phyloP scores from a whole-genome alignment of 2,329 filamentous ascomycete species.

The Pezicula carpinea region DNA sequence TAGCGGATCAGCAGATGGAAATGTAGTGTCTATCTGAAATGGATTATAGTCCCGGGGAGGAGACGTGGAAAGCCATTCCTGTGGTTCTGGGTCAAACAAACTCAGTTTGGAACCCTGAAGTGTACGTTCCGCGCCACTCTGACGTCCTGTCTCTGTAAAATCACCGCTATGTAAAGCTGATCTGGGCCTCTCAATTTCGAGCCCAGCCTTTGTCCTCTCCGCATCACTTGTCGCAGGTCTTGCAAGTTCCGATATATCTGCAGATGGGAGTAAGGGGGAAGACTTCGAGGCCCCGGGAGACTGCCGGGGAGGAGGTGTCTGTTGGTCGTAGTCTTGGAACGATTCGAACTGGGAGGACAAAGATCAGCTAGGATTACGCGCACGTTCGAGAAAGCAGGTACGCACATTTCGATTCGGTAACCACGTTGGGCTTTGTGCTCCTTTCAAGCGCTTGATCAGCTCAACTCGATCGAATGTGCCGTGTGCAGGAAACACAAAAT shows the following conservation, averaged over 20 bases:
- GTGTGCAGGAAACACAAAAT: constrained; percentile 14
- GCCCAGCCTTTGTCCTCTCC: constrained; percentile 45
- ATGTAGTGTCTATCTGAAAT: constrained; percentile 37
- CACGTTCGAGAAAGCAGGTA: background rate
- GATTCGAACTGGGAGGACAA: constrained; percentile 21
- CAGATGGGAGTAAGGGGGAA: constrained; percentile 30
- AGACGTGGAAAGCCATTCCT: constrained; percentile 49
- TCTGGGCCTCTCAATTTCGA: constrained; percentile 73
- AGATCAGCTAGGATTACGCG: background rate
- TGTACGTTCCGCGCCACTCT: constrained; percentile 6
- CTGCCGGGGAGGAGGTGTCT: constrained; percentile 20
- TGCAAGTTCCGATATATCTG: constrained; percentile 28
- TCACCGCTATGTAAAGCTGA: constrained; percentile 69
- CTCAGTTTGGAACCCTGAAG: constrained; percentile 8
- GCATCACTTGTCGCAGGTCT: constrained; percentile 32
- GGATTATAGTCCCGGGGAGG: constrained; percentile 48
- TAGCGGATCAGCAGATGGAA: constrained; percentile 17
- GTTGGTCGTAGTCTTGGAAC: constrained; percentile 15
- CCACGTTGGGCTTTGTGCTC: constrained; percentile 72
- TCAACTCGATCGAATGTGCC: constrained; percentile 59
- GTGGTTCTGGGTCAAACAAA: constrained; percentile 13
- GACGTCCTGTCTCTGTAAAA: constrained; percentile 43
- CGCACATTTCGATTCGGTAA: constrained; percentile 58
- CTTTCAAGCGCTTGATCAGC: constrained; percentile 81
- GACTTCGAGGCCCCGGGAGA: constrained; percentile 12